A percentile compares a stretch with the other conserved stretches of the same genome.
Evolutionary conservation across 768 basidiomycete species (phyloP).

Genomic region (Brasilioporus rufonigricans): DNA sequence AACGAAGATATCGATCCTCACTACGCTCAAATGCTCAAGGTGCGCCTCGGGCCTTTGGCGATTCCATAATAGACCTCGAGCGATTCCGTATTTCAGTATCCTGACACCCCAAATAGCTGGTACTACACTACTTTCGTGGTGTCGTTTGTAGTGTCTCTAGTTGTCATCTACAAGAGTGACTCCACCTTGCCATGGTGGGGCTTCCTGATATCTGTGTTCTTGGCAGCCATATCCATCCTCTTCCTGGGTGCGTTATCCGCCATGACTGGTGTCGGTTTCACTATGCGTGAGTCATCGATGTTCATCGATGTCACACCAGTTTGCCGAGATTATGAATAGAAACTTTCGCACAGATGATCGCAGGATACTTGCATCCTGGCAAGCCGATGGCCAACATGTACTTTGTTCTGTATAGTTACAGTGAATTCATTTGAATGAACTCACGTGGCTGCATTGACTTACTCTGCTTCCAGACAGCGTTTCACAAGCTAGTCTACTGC

Average conservation of each 20-base stretch:
- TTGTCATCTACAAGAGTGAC: slow-evolving; percentile 38
- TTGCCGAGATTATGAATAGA: slow-evolving; percentile 11
- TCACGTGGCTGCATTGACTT: slow-evolving; percentile 37
- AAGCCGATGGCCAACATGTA: slow-evolving; percentile 45
- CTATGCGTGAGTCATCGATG: slow-evolving; percentile 19
- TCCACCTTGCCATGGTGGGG: slow-evolving; percentile 63
- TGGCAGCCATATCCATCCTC: slow-evolving; percentile 48
- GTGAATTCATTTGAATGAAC: slow-evolving; percentile 24
- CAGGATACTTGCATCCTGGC: slow-evolving; percentile 36
- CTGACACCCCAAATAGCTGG: not conserved
- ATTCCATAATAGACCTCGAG: slow-evolving; percentile 9
- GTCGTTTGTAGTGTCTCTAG: not conserved
- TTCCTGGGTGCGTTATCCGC: slow-evolving; percentile 55
- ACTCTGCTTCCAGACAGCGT: slow-evolving; percentile 41
- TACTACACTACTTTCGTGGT: not conserved
- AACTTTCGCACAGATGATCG: slow-evolving; percentile 36
- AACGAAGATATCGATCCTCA: slow-evolving; percentile 51
- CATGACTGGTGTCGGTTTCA: slow-evolving; percentile 36
- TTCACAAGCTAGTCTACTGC: slow-evolving; percentile 48
- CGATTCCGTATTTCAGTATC: not conserved
- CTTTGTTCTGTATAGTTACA: slow-evolving; percentile 45
- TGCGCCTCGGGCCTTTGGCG: slow-evolving; percentile 13
- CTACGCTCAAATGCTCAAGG: slow-evolving; percentile 49
- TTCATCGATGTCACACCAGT: not conserved
- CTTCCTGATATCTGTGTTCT: slow-evolving; percentile 48